Percentiles rank a stretch among this genome's conserved stretches.
phyloP scores from a whole-genome alignment of 345 rosid genomes.

The Pseudoturritis turrita region DNA sequence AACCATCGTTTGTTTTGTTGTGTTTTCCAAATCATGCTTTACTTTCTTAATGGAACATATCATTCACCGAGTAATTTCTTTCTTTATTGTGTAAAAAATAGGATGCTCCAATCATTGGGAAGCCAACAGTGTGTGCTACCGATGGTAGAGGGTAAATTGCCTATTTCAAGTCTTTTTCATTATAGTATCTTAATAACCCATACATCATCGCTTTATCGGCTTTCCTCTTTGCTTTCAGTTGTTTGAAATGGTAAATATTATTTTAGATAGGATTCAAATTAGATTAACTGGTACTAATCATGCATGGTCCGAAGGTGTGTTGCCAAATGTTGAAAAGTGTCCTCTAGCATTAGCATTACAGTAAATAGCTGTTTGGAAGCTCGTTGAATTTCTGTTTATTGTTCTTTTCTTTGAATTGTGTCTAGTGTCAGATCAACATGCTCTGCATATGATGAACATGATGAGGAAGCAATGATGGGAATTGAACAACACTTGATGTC shows the following conservation, averaged over 20 bases:
- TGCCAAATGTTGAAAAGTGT: conserved; percentile 9
- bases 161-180: conserved; percentile 8
- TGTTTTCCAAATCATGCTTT: background rate
- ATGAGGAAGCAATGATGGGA: conserved; percentile 54
- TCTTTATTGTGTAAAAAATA: conserved; percentile 34
- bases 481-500: conserved; percentile 64
- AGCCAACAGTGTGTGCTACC: conserved; percentile 58
- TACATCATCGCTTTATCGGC: background rate
- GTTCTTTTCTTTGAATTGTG: conserved; percentile 10
- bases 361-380: background rate
- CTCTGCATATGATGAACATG: conserved; percentile 50
- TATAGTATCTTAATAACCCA: background rate
- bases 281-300: conserved; percentile 7
- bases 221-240: conserved; percentile 4
- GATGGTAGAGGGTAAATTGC: conserved; percentile 60
- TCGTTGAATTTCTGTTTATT: background rate
- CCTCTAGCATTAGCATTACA: background rate
- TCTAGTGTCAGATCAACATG: conserved; percentile 49
- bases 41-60: background rate
- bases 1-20: background rate
- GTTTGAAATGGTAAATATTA: background rate
- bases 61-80: conserved; percentile 2
- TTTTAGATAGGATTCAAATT: background rate
- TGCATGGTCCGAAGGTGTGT: conserved; percentile 6
- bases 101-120: conserved; percentile 91